These are phyloP conservation scores for Macrocybe gigantea DNA, from an alignment of 768 basidiomycete species.

Conservation along the genomic window DNA sequence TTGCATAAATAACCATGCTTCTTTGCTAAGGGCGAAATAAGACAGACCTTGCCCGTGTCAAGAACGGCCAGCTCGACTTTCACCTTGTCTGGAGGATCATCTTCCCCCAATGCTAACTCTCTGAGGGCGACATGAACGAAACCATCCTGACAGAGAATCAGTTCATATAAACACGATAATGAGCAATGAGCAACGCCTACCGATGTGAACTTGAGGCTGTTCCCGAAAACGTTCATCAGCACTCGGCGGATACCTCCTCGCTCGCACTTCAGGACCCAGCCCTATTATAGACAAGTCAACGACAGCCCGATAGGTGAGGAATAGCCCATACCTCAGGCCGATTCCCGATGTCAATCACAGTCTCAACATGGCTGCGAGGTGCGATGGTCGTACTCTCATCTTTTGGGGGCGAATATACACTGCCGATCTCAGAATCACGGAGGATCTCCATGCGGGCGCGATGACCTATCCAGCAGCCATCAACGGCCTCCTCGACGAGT, in stretches of 20 bases:
- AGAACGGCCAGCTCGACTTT: constrained; percentile 80
- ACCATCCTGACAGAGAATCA: constrained; percentile 49
- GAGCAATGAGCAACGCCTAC: constrained; percentile 34
- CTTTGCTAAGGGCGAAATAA: not conserved
- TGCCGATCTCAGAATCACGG: constrained; percentile 79
- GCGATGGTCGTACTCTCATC: constrained; percentile 37
- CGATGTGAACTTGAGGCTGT: constrained; percentile 87
- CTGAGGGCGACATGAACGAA: constrained; percentile 83
- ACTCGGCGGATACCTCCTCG: constrained; percentile 89
- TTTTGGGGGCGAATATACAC: constrained; percentile 84
- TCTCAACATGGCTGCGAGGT: constrained; percentile 63
- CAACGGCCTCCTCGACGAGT: constrained; percentile 83
- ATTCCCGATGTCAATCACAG: constrained; percentile 80
- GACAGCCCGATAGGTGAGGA: too few species aligned
- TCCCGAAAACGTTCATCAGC: constrained; percentile 92
- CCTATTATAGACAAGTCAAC: constrained; percentile 33
- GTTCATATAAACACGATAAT: too few species aligned
- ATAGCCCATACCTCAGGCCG: constrained; percentile 46
- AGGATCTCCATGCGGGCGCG: constrained; percentile 69
- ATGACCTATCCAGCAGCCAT: constrained; percentile 93
- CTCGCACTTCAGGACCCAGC: constrained; percentile 85
- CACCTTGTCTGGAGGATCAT: constrained; percentile 50
- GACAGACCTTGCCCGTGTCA: constrained; percentile 80
- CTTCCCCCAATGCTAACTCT: constrained; percentile 54
- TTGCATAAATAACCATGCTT: constrained; percentile 16